Percentiles rank a stretch among this genome's conserved stretches.
Conservation (phyloP, 2,329 filamentous ascomycete genomes). For the Aspergillus fumigatus region DNA sequence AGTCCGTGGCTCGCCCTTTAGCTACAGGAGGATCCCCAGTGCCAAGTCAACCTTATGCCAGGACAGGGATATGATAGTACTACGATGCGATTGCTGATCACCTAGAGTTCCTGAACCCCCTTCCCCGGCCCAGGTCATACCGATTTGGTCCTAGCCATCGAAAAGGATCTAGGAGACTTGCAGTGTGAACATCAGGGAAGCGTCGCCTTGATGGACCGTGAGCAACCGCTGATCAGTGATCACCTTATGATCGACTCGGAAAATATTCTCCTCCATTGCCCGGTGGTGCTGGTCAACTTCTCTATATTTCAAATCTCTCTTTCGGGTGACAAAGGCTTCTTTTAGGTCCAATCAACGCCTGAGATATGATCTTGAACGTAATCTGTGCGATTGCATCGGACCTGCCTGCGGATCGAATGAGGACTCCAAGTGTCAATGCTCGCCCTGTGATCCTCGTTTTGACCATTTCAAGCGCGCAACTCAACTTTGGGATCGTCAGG, state of each 20-base stretch:
- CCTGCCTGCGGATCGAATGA: constrained; percentile 7
- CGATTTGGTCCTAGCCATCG: background rate
- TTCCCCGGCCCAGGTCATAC: background rate
- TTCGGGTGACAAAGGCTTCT: constrained; percentile 18
- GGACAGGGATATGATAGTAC: constrained; percentile 7
- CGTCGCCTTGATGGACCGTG: background rate
- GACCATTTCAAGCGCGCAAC: background rate
- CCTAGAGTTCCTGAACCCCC: too few relatives aligned
- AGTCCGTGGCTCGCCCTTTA: background rate
- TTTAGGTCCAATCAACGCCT: constrained; percentile 20
- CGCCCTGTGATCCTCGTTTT: background rate
- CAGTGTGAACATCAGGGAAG: background rate
- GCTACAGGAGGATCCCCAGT: constrained; percentile 10
- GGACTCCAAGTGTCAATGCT: constrained; percentile 1
- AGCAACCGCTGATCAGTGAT: background rate
- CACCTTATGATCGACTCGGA: constrained; percentile 1
- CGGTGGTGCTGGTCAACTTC: constrained; percentile 2
- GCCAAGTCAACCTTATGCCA: constrained; percentile 17
- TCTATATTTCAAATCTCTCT: constrained; percentile 22
- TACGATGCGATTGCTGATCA: constrained; percentile 5
- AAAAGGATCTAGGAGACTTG: background rate
- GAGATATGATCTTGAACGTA: background rate
- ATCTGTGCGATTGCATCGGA: constrained; percentile 12
- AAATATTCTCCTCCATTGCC: constrained; percentile 3
- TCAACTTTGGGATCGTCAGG: background rate